Percentiles rank a stretch among this genome's conserved stretches.
These are phyloP conservation scores for Aspergillus egyptiacus DNA, from an alignment of 495 filamentous ascomycete genomes.

Conservation along the genomic window DNA sequence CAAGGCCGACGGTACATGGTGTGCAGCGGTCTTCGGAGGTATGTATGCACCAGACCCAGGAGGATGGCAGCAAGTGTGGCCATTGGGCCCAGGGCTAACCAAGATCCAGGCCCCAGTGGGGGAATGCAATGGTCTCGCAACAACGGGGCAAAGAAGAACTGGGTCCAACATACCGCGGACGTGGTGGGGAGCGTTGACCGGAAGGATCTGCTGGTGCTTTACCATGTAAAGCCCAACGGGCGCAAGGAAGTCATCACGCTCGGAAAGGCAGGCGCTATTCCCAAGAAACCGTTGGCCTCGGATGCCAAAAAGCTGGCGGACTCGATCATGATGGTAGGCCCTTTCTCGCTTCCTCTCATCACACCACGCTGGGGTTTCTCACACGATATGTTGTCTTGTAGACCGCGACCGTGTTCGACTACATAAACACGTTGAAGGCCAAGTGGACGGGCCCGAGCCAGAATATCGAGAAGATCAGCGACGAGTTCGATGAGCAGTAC, in stretches of 20 bases:
- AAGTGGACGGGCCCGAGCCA: conserved; percentile 10
- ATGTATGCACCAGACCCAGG: not conserved
- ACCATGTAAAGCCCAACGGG: conserved; percentile 12
- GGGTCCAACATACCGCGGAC: conserved; percentile 11
- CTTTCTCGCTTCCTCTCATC: not conserved
- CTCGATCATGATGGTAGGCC: conserved; percentile 8
- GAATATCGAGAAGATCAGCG: conserved; percentile 8
- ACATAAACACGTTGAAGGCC: conserved; percentile 1
- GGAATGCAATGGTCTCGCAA: not conserved
- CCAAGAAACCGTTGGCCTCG: not conserved
- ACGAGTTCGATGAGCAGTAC: conserved; percentile 9
- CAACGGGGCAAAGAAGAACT: conserved; percentile 10
- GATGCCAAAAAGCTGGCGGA: conserved; percentile 1
- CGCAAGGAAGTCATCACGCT: conserved; percentile 10
- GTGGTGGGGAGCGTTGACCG: not conserved
- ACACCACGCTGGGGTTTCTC: not conserved
- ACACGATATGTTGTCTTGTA: not conserved
- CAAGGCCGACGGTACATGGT: conserved; percentile 8
- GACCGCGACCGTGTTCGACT: conserved; percentile 10
- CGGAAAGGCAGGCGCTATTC: too few species aligned
- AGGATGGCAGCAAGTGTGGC: not conserved
- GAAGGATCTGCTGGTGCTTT: conserved; percentile 6
- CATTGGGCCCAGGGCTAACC: too few species aligned
- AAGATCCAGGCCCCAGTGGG: not conserved
- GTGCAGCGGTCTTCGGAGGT: conserved; percentile 10